These are phyloP conservation scores for Hymenochaete sp. DNA, from an alignment of 1,284 basidiomycete species.

Conservation along the genomic window DNA sequence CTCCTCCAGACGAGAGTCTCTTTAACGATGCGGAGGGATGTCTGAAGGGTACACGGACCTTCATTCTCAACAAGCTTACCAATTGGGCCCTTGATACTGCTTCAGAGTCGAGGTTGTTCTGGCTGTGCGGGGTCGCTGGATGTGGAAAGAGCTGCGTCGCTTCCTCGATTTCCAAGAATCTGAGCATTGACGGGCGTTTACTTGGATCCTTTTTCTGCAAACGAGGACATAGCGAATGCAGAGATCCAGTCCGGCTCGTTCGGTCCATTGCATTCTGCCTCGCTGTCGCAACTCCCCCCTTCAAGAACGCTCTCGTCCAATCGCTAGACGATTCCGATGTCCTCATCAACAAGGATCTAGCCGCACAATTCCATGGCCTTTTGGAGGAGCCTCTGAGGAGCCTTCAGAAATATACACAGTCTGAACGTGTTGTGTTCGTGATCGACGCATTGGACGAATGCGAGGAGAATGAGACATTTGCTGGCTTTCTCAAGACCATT, in stretches of 20 bases:
- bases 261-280: not conserved
- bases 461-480: not conserved
- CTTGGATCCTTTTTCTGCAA: conserved; percentile 6
- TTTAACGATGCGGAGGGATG: too few relatives aligned
- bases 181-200: not conserved
- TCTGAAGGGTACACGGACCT: not conserved
- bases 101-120: too few relatives aligned
- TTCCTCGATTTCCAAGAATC: too few relatives aligned
- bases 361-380: too few relatives aligned
- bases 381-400: too few relatives aligned
- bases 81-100: not conserved
- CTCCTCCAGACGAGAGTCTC: too few relatives aligned
- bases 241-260: not conserved
- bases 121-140: too few relatives aligned
- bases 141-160: too few relatives aligned
- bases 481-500: not conserved
- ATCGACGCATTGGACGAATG: conserved; percentile 12
- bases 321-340: too few relatives aligned
- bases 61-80: not conserved
- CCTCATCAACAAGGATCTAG: too few relatives aligned
- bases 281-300: not conserved
- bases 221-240: not conserved
- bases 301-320: not conserved
- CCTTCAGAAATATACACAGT: too few relatives aligned
- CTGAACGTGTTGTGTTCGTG: too few relatives aligned